These are phyloP conservation scores for Phaffia rhodozyma DNA, from an alignment of 1,284 basidiomycete species.

Conservation along the genomic window DNA sequence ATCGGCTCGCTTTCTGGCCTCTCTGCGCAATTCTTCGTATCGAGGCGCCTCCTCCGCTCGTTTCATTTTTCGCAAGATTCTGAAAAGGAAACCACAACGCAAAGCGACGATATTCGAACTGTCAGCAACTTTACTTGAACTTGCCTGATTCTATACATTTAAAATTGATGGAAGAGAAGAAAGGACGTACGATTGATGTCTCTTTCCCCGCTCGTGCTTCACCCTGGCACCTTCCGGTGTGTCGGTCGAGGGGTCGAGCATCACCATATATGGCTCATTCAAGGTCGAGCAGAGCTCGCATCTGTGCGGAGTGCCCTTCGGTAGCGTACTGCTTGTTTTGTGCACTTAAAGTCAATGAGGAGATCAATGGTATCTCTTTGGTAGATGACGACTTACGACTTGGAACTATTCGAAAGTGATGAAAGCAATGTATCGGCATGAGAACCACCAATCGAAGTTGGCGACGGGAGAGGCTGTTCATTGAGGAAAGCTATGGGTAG, in stretches of 20 bases:
- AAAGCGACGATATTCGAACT: too few species aligned
- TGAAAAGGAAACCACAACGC: too few species aligned
- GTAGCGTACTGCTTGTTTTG: not conserved
- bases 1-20: too few species aligned
- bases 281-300: conserved; percentile 7
- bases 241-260: not conserved
- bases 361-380: not conserved
- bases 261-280: conserved; percentile 12
- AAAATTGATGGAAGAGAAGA: not conserved
- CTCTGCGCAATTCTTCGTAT: too few species aligned
- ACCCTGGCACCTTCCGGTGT: not conserved
- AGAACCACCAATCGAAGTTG: conserved; percentile 5
- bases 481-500: conserved; percentile 9
- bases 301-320: not conserved
- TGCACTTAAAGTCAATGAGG: not conserved
- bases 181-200: conserved; percentile 2
- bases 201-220: conserved; percentile 4
- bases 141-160: too few species aligned
- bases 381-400: not conserved
- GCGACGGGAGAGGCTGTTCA: not conserved
- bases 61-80: not conserved
- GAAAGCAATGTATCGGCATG: not conserved
- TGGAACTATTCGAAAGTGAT: not conserved
- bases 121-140: too few species aligned
- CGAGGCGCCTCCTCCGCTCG: not conserved